phyloP scores from a whole-genome alignment of 2,329 filamentous ascomycete species.

The Aspergillus fructus region DNA sequence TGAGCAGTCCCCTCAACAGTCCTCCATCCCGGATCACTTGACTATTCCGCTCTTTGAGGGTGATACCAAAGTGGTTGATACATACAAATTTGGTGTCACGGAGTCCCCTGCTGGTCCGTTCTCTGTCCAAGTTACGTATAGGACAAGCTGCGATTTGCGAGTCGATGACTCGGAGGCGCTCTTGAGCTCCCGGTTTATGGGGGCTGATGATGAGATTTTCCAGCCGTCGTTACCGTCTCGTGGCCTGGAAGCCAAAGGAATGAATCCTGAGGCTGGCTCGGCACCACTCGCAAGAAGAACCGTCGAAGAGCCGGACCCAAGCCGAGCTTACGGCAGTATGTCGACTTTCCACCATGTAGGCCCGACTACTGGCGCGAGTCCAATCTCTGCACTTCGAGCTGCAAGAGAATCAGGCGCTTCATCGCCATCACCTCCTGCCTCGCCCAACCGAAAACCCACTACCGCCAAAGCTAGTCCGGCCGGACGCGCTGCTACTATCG shows the following conservation, averaged over 20 bases:
- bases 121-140: constrained; percentile 77
- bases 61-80: constrained; percentile 64
- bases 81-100: constrained; percentile 77
- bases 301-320: constrained; percentile 57
- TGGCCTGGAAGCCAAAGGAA: constrained; percentile 29
- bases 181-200: constrained; percentile 90
- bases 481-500: constrained; percentile 34
- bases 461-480: constrained; percentile 30
- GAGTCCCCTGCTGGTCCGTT: constrained; percentile 85
- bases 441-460: constrained; percentile 52
- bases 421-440: constrained; percentile 51
- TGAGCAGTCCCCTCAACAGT: constrained; percentile 51
- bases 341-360: constrained; percentile 84
- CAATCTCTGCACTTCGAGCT: constrained; percentile 77
- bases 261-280: constrained; percentile 65
- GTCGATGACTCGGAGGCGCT: constrained; percentile 89
- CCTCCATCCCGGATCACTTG: constrained; percentile 65
- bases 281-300: constrained; percentile 62
- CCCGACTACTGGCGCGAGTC: constrained; percentile 74
- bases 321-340: constrained; percentile 83
- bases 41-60: constrained; percentile 68
- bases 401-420: constrained; percentile 55
- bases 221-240: constrained; percentile 70
- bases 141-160: constrained; percentile 84
- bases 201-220: constrained; percentile 83